Evolutionary conservation across 805 yeast genomes (phyloP).

Genomic region (Metschnikowia santaceciliae): DNA sequence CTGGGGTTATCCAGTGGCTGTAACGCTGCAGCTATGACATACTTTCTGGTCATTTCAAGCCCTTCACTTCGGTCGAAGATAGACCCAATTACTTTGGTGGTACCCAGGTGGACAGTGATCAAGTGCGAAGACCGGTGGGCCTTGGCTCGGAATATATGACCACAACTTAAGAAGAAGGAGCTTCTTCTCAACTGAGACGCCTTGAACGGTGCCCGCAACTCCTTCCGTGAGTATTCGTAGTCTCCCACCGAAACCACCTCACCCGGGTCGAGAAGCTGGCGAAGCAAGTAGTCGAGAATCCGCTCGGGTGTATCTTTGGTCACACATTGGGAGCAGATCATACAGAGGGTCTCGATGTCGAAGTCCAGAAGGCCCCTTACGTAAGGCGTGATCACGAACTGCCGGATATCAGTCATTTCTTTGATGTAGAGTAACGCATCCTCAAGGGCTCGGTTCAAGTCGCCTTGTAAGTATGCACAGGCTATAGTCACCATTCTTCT

Average conservation of each 20-base stretch:
- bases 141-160: slow-evolving; percentile 8
- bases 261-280: slow-evolving; percentile 8
- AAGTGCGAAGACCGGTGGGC: slow-evolving; percentile 3
- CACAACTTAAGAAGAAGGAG: slow-evolving; percentile 11
- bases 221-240: slow-evolving; percentile 2
- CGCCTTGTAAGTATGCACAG: not conserved
- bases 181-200: slow-evolving; percentile 9
- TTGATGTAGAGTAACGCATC: slow-evolving; percentile 1
- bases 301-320: not conserved
- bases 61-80: slow-evolving; percentile 2
- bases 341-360: slow-evolving; percentile 10
- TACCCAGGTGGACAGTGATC: not conserved
- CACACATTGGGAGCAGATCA: slow-evolving; percentile 9
- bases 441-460: not conserved
- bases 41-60: slow-evolving; percentile 14
- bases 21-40: slow-evolving; percentile 11
- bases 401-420: slow-evolving; percentile 1
- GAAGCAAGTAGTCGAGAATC: slow-evolving; percentile 5
- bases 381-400: not conserved
- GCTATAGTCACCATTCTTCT: not conserved
- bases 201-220: not conserved
- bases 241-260: slow-evolving; percentile 3
- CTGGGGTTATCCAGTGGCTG: slow-evolving; percentile 14
- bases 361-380: slow-evolving; percentile 9
- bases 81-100: not conserved